phyloP scores from a whole-genome alignment of 768 basidiomycete species.

The Symmetrospora coprosmae region DNA sequence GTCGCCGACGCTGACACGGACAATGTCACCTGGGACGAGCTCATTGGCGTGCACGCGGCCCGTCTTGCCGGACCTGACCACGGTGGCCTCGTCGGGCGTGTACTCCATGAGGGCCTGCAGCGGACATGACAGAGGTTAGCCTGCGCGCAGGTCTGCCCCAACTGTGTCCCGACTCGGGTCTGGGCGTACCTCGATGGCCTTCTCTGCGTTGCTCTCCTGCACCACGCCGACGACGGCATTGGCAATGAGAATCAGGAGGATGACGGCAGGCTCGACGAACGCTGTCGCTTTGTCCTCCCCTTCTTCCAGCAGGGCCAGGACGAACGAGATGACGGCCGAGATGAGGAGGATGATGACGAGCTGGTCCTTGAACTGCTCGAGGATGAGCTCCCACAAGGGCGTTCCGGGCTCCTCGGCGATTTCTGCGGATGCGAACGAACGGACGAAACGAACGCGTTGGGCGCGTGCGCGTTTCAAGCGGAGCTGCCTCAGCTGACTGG shows the following conservation, averaged over 20 bases:
- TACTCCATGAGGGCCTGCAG: conserved; percentile 84
- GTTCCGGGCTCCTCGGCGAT: conserved; percentile 84
- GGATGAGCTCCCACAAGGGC: conserved; percentile 79
- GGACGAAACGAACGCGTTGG: too few species aligned
- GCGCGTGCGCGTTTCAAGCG: too few species aligned
- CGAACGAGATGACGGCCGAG: conserved; percentile 83
- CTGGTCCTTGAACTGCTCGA: conserved; percentile 99
- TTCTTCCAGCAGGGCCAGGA: conserved; percentile 76
- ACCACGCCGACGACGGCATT: conserved; percentile 97
- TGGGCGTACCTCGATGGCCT: conserved; percentile 78
- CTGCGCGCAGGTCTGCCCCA: background rate
- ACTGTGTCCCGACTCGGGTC: background rate
- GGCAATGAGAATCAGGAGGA: conserved; percentile 84
- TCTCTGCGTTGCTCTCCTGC: conserved; percentile 90
- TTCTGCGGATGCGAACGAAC: conserved; percentile 45
- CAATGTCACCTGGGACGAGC: conserved; percentile 87
- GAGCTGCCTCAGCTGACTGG: too few species aligned
- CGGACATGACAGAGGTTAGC: background rate
- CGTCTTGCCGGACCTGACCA: conserved; percentile 57
- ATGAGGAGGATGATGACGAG: conserved; percentile 90
- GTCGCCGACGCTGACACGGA: conserved; percentile 82
- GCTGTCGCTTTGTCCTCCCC: conserved; percentile 57
- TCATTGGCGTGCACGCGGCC: conserved; percentile 66
- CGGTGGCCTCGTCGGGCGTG: conserved; percentile 90
- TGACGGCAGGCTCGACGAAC: conserved; percentile 89